Percentiles rank a stretch among this genome's conserved stretches.
Evolutionary conservation across 176 grass and related monocot genomes (phyloP).

Genomic region (Rhipidocladum racemiflorum): DNA sequence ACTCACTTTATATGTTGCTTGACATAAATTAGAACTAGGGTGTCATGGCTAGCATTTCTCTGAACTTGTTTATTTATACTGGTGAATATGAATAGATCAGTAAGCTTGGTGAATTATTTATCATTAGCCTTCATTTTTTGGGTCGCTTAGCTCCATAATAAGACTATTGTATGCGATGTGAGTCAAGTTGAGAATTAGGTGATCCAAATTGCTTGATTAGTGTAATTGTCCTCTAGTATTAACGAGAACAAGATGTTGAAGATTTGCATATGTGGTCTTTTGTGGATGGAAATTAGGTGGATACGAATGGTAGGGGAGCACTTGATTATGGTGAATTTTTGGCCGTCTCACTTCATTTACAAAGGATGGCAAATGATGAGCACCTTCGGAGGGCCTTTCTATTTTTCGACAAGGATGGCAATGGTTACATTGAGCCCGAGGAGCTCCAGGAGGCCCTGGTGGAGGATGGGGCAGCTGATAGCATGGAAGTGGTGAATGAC

Average conservation of each 20-base stretch:
- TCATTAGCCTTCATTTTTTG: not conserved
- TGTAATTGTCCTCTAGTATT: not conserved
- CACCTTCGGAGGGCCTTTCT: slow-evolving; percentile 75
- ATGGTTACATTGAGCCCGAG: slow-evolving; percentile 75
- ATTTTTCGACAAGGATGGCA: slow-evolving; percentile 75
- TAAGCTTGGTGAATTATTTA: not conserved
- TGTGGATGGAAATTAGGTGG: slow-evolving; percentile 49
- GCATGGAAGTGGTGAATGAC: slow-evolving; percentile 65
- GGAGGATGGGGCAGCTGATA: slow-evolving; percentile 57
- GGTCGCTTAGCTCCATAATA: slow-evolving; percentile 1
- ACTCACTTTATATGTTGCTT: not conserved
- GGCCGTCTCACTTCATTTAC: slow-evolving; percentile 79
- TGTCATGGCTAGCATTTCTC: not conserved
- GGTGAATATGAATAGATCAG: not conserved
- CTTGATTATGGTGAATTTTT: slow-evolving; percentile 92
- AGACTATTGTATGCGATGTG: not conserved
- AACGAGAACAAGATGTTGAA: not conserved
- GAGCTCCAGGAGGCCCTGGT: slow-evolving; percentile 64
- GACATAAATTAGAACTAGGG: not conserved
- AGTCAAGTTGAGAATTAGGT: not conserved
- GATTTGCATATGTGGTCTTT: slow-evolving; percentile 19
- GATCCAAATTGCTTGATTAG: not conserved
- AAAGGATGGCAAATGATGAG: slow-evolving; percentile 83
- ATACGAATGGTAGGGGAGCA: slow-evolving; percentile 64
- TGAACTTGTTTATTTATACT: slow-evolving; percentile 5